Evolutionary conservation across 2,329 filamentous ascomycete genomes (phyloP).

Genomic region (Akanthomyces lecanii): DNA sequence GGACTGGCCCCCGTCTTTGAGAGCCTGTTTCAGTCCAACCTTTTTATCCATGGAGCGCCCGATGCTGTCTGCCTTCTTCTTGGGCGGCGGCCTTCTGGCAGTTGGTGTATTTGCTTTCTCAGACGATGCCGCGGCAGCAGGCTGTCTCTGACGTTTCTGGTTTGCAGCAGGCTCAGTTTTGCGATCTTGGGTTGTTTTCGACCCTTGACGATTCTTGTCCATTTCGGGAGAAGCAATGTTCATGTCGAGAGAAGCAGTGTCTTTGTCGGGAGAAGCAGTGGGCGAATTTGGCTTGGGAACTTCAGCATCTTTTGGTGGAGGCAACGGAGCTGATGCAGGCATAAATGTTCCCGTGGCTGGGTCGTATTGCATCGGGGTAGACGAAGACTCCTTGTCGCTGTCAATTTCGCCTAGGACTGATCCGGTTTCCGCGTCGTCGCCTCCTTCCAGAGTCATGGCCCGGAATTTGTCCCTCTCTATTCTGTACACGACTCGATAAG

Average conservation of each 20-base stretch:
- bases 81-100: constrained; percentile 22
- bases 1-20: constrained; percentile 47
- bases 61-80: constrained; percentile 15
- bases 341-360: constrained; percentile 12
- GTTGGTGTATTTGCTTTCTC: constrained; percentile 23
- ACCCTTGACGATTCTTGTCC: not conserved
- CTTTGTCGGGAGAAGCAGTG: not conserved
- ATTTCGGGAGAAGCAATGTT: not conserved
- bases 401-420: constrained; percentile 27
- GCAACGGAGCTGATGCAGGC: not conserved
- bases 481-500: constrained; percentile 56
- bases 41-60: constrained; percentile 39
- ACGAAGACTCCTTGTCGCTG: constrained; percentile 23
- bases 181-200: not conserved
- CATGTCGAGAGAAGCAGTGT: not conserved
- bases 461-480: constrained; percentile 50
- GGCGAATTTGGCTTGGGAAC: not conserved
- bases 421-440: constrained; percentile 28
- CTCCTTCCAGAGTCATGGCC: constrained; percentile 35
- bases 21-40: constrained; percentile 43
- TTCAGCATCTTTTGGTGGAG: not conserved
- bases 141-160: constrained; percentile 39
- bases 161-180: constrained; percentile 31
- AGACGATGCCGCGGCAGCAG: constrained; percentile 22
- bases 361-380: constrained; percentile 15